Percentiles rank a stretch among this genome's conserved stretches.
These are phyloP conservation scores for Solanum hybrid DNA, from an alignment of 305 asterid genomes.

Conservation along the genomic window DNA sequence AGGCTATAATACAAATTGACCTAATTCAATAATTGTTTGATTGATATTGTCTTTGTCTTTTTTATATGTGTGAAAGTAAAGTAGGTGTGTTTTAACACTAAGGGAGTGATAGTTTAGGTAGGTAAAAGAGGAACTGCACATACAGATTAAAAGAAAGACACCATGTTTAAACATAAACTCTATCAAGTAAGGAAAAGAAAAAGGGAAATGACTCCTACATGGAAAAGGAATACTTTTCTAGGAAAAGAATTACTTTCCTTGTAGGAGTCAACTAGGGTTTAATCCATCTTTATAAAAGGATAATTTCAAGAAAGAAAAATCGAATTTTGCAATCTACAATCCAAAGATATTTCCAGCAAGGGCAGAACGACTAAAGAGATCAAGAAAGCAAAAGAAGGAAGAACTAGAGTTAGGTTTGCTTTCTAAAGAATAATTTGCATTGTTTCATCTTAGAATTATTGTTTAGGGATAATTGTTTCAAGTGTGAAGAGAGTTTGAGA, in stretches of 20 bases:
- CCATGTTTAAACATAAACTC: not conserved
- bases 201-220: not conserved
- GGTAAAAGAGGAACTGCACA: not conserved
- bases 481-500: not conserved
- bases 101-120: not conserved
- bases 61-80: not conserved
- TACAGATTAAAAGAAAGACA: not conserved
- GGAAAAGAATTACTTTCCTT: not conserved
- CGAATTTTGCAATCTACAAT: not conserved
- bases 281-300: not conserved
- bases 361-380: not conserved
- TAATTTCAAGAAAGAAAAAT: not conserved
- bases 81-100: not conserved
- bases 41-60: not conserved
- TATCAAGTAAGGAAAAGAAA: not conserved
- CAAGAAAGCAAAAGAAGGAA: not conserved
- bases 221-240: too few relatives aligned
- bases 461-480: not conserved
- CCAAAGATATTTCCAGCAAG: not conserved
- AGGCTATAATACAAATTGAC: not conserved
- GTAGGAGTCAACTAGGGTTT: not conserved
- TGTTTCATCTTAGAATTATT: not conserved
- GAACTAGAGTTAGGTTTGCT: not conserved
- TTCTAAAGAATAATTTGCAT: not conserved
- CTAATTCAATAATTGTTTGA: not conserved